Percentiles rank a stretch among this genome's conserved stretches.
phyloP scores from a whole-genome alignment of 257 asterid genomes.

The Penstemon newberryi region DNA sequence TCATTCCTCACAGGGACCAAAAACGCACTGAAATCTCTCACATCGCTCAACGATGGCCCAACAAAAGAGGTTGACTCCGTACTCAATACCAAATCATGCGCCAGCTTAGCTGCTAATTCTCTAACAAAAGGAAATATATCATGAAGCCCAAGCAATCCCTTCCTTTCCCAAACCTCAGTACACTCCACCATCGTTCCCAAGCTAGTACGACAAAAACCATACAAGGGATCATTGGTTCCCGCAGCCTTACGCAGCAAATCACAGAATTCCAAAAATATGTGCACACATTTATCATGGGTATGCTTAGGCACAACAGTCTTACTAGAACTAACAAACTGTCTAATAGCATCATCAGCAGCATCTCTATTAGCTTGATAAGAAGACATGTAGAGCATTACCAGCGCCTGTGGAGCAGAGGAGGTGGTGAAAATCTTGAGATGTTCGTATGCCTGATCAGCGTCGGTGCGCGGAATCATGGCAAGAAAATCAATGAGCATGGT shows the following conservation, averaged over 20 bases:
- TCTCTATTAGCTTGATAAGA: constrained; percentile 40
- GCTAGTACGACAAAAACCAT: constrained; percentile 52
- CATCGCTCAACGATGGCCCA: constrained; percentile 42
- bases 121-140: constrained; percentile 61
- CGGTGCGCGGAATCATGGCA: constrained; percentile 30
- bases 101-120: constrained; percentile 56
- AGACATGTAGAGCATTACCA: constrained; percentile 74
- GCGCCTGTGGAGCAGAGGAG: constrained; percentile 62
- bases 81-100: constrained; percentile 37
- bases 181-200: constrained; percentile 47
- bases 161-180: constrained; percentile 28
- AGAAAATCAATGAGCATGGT: constrained; percentile 49
- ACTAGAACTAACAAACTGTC: constrained; percentile 42
- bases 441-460: constrained; percentile 34
- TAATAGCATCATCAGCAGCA: constrained; percentile 58
- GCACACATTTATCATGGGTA: constrained; percentile 40
- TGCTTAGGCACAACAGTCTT: constrained; percentile 39
- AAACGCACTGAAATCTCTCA: constrained; percentile 56
- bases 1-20: constrained; percentile 38
- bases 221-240: constrained; percentile 50
- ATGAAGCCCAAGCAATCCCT: constrained; percentile 33
- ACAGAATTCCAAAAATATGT: constrained; percentile 61
- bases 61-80: too few relatives aligned
- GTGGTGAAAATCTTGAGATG: constrained; percentile 63
- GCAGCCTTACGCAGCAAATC: constrained; percentile 45